Conservation (phyloP, 768 basidiomycete species). For the Pholiota molesta region DNA sequence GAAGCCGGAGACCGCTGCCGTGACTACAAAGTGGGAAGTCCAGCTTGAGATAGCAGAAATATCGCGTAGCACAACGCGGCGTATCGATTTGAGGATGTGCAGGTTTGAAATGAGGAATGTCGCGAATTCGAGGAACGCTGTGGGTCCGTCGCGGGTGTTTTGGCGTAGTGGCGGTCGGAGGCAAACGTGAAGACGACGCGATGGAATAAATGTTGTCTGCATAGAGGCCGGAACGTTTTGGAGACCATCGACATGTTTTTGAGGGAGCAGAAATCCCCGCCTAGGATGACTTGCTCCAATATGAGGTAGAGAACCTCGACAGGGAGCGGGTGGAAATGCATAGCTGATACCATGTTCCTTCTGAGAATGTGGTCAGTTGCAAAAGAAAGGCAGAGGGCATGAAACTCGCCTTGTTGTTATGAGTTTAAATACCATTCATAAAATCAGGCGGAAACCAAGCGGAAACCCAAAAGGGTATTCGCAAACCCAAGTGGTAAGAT, state of each 20-base stretch:
- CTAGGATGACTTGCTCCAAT: slow-evolving; percentile 6
- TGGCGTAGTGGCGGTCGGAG: slow-evolving; percentile 8
- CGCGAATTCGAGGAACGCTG: slow-evolving; percentile 6
- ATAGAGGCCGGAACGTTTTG: slow-evolving; percentile 1
- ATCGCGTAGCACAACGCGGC: slow-evolving; percentile 5
- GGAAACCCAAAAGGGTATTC: not conserved
- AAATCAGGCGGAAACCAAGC: not conserved
- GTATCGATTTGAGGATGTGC: slow-evolving; percentile 5
- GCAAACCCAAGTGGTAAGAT: not conserved
- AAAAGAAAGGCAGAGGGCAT: not conserved
- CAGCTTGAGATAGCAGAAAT: slow-evolving; percentile 3
- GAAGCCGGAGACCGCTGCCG: not conserved
- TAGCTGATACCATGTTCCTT: not conserved
- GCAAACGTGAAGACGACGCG: slow-evolving; percentile 3
- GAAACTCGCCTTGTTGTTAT: not conserved
- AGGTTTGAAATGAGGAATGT: slow-evolving; percentile 9
- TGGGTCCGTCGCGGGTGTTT: not conserved
- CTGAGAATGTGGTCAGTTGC: not conserved
- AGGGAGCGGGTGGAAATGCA: slow-evolving; percentile 1
- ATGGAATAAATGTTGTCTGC: slow-evolving; percentile 6
- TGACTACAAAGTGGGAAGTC: not conserved
- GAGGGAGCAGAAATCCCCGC: slow-evolving; percentile 3
- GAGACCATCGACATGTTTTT: slow-evolving; percentile 7
- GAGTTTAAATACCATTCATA: not conserved
- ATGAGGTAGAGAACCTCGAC: slow-evolving; percentile 10